phyloP scores from a whole-genome alignment of 202 grass and related monocot genomes.

The Dendrocalamus latiflorus region DNA sequence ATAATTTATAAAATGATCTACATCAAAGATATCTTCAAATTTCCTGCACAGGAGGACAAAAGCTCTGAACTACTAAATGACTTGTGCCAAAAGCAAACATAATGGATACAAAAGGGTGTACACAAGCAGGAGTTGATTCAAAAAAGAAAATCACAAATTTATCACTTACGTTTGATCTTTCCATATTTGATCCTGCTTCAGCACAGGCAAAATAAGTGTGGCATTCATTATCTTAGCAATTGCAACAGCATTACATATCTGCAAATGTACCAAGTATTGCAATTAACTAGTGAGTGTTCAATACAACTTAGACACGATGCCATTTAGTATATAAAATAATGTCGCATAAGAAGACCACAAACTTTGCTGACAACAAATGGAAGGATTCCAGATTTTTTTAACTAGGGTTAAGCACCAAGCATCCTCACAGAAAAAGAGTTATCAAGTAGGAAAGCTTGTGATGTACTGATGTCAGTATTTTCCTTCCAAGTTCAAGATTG shows the following conservation, averaged over 20 bases:
- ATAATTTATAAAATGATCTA: constrained; percentile 94
- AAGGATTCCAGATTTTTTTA: neutral
- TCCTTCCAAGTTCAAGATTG: neutral
- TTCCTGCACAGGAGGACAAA: constrained; percentile 57
- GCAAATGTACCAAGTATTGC: constrained; percentile 20
- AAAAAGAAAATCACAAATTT: neutral
- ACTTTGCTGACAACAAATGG: neutral
- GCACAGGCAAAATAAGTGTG: constrained; percentile 88
- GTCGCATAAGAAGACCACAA: neutral
- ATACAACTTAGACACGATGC: neutral
- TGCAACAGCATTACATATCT: constrained; percentile 99
- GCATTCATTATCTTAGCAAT: constrained; percentile 97
- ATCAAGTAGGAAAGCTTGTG: neutral
- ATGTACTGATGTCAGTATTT: neutral
- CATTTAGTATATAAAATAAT: neutral
- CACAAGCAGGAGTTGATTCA: neutral
- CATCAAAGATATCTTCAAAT: constrained; percentile 98
- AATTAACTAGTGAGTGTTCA: neutral
- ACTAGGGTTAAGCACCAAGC: neutral
- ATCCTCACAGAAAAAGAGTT: neutral
- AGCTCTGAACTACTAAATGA: neutral
- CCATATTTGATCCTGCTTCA: constrained; percentile 99
- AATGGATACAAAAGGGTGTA: neutral
- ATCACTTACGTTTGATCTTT: constrained; percentile 90
- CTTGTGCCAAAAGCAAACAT: neutral